phyloP scores from a whole-genome alignment of 2,329 filamentous ascomycete species.

The Colletotrichum siamense region DNA sequence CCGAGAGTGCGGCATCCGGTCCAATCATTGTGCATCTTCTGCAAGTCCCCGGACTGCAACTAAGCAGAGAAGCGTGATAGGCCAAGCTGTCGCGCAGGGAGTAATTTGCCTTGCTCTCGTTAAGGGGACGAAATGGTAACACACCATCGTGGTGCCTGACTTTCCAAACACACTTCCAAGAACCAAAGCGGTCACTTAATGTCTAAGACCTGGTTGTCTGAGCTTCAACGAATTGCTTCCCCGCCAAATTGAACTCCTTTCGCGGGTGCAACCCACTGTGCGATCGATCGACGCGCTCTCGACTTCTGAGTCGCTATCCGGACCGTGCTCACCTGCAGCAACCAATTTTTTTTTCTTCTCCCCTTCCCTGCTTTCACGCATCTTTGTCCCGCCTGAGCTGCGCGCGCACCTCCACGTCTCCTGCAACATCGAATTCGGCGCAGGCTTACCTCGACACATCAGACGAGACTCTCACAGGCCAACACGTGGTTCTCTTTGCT shows the following conservation, averaged over 20 bases:
- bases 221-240: background rate
- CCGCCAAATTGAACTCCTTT: background rate
- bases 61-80: constrained; percentile 1
- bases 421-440: background rate
- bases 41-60: background rate
- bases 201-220: background rate
- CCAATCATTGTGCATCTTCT: background rate
- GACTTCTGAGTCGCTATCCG: constrained; percentile 1
- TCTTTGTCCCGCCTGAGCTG: background rate
- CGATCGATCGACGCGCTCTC: background rate
- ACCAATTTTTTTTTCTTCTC: background rate
- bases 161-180: background rate
- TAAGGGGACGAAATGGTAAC: constrained; percentile 3
- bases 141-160: background rate
- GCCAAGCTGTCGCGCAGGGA: background rate
- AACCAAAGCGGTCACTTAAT: background rate
- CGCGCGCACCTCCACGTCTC: background rate
- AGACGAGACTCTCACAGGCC: background rate
- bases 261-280: background rate
- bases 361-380: background rate
- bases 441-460: background rate
- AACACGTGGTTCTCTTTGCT: background rate
- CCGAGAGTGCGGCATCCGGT: background rate
- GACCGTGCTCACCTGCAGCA: constrained; percentile 8
- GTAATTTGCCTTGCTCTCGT: background rate